phyloP scores from a whole-genome alignment of 2,329 filamentous ascomycete genomes.

The Fusarium tuaranense region DNA sequence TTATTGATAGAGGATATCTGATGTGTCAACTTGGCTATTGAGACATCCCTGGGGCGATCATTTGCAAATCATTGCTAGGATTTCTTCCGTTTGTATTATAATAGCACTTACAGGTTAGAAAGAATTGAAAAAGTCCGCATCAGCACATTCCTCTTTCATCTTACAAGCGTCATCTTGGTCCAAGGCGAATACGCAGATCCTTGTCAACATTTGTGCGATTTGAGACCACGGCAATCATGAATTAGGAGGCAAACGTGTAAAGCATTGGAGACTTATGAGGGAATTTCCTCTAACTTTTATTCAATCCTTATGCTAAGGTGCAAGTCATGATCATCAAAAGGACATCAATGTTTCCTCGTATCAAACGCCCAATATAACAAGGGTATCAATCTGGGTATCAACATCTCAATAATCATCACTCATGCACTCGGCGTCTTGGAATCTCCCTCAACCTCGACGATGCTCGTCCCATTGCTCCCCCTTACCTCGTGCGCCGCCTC shows the following conservation, averaged over 20 bases:
- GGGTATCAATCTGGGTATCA: slow-evolving; percentile 1
- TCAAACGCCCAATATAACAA: not conserved
- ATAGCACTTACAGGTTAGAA: not conserved
- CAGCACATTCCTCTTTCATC: not conserved
- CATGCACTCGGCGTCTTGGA: not conserved
- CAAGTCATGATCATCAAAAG: not conserved
- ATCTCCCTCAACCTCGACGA: not conserved
- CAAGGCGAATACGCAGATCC: not conserved
- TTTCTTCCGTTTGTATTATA: not conserved
- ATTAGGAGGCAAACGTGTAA: not conserved
- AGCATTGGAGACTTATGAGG: not conserved
- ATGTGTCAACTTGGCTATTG: not conserved
- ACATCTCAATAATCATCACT: not conserved
- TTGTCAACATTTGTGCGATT: not conserved
- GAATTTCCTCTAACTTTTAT: not conserved
- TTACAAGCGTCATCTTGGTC: not conserved
- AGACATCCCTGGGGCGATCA: not conserved
- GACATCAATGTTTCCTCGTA: not conserved
- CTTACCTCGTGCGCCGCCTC: slow-evolving; percentile 6
- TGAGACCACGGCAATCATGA: not conserved
- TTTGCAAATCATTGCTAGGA: not conserved
- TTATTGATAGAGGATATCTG: not conserved
- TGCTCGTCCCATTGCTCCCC: slow-evolving; percentile 4
- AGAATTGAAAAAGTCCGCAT: not conserved
- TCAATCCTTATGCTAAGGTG: not conserved